Evolutionary conservation across 768 basidiomycete species (phyloP), one percentile per base, ranked within the genome.

Genomic region (Sporobolomyces roseus): DNA sequence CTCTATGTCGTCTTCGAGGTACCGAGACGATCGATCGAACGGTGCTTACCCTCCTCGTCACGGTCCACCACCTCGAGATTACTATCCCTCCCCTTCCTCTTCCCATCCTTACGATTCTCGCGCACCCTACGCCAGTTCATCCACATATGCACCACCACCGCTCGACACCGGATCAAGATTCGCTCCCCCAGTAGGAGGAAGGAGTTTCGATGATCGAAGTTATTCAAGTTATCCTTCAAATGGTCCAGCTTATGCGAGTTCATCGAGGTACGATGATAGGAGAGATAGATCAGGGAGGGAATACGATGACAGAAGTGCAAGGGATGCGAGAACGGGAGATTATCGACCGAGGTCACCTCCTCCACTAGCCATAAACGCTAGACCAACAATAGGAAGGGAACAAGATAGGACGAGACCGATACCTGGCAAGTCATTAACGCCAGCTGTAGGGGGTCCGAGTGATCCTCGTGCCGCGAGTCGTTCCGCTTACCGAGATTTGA

Each of bases 1-100:
- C 52, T n/a, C 29, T 23, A 59, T 59, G 56, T 45, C 56, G 27
- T 59, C 56, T 19, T 60, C 58, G 32, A 38, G 58, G 32, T 48
- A 60, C 29, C 38, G 56, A 19, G 56, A 59, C 38, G 56, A 59
- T 25, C 58, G 43, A 10, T 4, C 2, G 3, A 45, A 38, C 2
- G 30, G 45, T 9, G 19, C 16, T 16, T 60, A 46, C 23, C 45
- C 43, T 14, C 32, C 58, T 35, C 43, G 58, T 14, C 45, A 45
- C 27, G 41, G 33, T 43, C 23, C 32, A n/a, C 38, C 56, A 21
- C 21, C 56, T 29, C 56, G 56, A 45, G 56, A 48, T 16, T 49
- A 60, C 19, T 48, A 60, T 35, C 45, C 45, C 25, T 33, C 45
- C 13, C 32, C 58, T 3, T 35, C 45, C 2, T 35, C 25, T 10